Evolutionary conservation across 352 stramenopile genomes (phyloP), one percentile per base, ranked within the genome.

Genomic region (Phytophthora macrochlamydospora): DNA sequence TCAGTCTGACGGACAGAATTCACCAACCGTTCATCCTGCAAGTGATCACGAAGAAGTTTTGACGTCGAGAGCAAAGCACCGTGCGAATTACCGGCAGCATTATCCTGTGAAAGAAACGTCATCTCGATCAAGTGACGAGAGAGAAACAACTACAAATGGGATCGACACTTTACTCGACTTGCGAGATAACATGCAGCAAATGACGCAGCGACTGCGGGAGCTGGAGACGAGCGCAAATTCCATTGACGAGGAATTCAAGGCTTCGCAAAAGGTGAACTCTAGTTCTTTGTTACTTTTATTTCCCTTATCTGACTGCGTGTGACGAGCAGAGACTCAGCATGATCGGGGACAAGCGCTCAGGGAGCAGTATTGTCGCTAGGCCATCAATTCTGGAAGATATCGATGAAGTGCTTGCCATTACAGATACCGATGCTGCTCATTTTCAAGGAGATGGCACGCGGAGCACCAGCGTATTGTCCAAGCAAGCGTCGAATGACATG

Each of bases 191-290:
- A 24, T 24, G 18, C 18, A 24, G 18, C 18, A 24, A 24, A 24
- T 24, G 18, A 24, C 18, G 18, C 18, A 24, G 18, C 18, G 18
- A 24, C 18, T 24, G 18, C 18, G 18, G 18, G 18, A 24, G 18
- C 18, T 91, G 31, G 80, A 91, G 46, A 72, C 58, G 11, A 81
- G 66, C 43, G 83, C 83, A 1, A 66, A 80, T 35, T 69, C 75
- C 14, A 87, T 91, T 7, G 80, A 90, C 33, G 66, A 89, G 1
- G 76, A 90, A 13, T 91, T 90, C 13, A 85, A 81, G 51, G 50
- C 64, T 31, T 80, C 78, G 0, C 72, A 83, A 45, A 69, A 83
- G 55, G 74, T 83, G 69, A 52, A 62, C 44, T 29, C 45, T 29
- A 7, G 3, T 12, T 13, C 38, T 30, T 31, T 43, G 7, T n/a